These are phyloP conservation scores for Acanthamoeba pearcei DNA, from an alignment of 208 protist genomes.

Conservation along the genomic window DNA sequence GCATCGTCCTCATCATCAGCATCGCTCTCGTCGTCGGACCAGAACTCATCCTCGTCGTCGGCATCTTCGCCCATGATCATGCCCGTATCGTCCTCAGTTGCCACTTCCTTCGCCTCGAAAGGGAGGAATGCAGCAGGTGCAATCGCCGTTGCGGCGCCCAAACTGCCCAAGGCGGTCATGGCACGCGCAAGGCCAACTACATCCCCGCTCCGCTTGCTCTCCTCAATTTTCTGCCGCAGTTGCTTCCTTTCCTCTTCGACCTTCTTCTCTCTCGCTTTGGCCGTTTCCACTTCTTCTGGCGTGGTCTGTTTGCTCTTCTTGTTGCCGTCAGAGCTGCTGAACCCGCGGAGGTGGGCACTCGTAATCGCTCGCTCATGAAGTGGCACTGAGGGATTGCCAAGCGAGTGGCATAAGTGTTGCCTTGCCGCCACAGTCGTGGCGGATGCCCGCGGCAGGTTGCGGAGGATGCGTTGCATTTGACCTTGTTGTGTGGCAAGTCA, in stretches of 20 bases:
- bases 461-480: background rate
- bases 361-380: too few relatives aligned
- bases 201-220: background rate
- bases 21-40: background rate
- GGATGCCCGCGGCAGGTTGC: background rate
- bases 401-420: too few relatives aligned
- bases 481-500: too few relatives aligned
- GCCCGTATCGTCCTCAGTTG: background rate
- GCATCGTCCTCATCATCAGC: background rate
- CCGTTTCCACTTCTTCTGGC: background rate
- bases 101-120: background rate
- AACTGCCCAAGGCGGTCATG: background rate
- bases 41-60: background rate
- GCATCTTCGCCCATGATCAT: background rate
- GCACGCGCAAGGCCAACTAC: constrained; percentile 11
- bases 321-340: background rate
- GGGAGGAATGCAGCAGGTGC: background rate
- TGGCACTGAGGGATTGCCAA: background rate
- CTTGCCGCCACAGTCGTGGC: background rate
- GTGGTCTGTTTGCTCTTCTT: background rate
- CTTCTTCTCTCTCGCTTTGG: background rate
- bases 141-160: background rate
- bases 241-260: background rate
- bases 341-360: too few relatives aligned
- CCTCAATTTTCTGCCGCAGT: background rate